Conservation (phyloP, 257 asterid species). For the Solanum arcanum region DNA sequence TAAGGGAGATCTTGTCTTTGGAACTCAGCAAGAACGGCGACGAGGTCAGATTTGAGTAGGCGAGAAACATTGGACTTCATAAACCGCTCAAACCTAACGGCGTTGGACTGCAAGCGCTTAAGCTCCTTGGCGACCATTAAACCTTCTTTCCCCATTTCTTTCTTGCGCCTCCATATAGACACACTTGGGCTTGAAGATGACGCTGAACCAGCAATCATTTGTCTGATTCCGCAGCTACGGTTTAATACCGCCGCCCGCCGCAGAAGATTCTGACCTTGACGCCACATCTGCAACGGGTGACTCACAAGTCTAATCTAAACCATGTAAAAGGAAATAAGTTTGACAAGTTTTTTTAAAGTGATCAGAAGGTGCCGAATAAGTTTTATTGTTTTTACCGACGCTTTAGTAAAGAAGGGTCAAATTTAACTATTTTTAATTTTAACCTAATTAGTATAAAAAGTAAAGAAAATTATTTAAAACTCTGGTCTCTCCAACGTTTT, state of each 20-base stretch:
- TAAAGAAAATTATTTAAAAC: no score
- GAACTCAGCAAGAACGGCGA: constrained; percentile 81
- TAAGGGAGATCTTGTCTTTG: constrained; percentile 79
- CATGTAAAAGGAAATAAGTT: no score
- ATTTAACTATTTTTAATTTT: no score
- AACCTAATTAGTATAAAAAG: no score
- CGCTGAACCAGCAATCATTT: constrained; percentile 13
- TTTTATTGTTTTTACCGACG: no score
- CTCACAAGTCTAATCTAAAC: neutral
- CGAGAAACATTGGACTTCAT: constrained; percentile 70
- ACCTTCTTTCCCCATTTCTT: constrained; percentile 90
- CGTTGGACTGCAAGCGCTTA: constrained; percentile 62
- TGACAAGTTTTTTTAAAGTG: no score
- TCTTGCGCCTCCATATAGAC: constrained; percentile 96
- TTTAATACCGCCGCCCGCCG: constrained; percentile 2
- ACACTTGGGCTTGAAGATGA: constrained; percentile 48
- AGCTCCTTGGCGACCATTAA: constrained; percentile 80
- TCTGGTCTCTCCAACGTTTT: no score
- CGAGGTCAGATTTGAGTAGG: constrained; percentile 83
- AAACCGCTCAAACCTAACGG: constrained; percentile 57
- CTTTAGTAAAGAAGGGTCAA: no score
- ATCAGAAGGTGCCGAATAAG: no score
- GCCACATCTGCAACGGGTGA: neutral
- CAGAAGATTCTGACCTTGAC: constrained; percentile 24
- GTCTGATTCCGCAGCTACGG: neutral